Conservation (phyloP, 2,329 filamentous ascomycete genomes). For the Diaporthe citri region DNA sequence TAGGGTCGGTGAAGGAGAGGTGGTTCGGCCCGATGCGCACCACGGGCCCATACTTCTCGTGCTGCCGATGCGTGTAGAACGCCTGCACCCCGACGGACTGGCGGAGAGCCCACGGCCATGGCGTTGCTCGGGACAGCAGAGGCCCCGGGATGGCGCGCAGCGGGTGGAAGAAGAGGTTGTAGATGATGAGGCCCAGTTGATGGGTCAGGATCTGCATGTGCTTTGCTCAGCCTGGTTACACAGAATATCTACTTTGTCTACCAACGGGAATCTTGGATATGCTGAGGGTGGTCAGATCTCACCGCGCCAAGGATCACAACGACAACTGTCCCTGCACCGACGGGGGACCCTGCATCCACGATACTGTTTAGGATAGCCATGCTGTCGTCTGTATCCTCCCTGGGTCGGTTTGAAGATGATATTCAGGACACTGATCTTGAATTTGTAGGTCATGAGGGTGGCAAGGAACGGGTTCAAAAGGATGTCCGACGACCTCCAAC, state of each 20-base stretch:
- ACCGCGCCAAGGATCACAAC: constrained; percentile 21
- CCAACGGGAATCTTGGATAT: background rate
- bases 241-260: background rate
- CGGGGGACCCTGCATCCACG: background rate
- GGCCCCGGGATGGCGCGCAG: constrained; percentile 43
- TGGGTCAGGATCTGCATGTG: constrained; percentile 11
- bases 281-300: constrained; percentile 5
- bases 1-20: constrained; percentile 52
- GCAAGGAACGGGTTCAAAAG: background rate
- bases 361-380: constrained; percentile 5
- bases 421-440: background rate
- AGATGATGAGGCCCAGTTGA: constrained; percentile 26
- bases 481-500: too few relatives aligned
- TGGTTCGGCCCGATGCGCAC: constrained; percentile 58
- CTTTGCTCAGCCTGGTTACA: background rate
- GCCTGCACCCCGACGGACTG: constrained; percentile 15
- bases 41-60: constrained; percentile 55
- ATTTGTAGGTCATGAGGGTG: background rate
- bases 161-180: constrained; percentile 43
- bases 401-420: background rate
- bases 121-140: constrained; percentile 40
- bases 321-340: background rate
- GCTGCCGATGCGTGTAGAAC: constrained; percentile 41
- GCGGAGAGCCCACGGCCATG: constrained; percentile 24
- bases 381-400: background rate